Base-by-base conservation (phyloP, 2,329 filamentous ascomycete genomes). In the Periglandula ipomoeae region DNA sequence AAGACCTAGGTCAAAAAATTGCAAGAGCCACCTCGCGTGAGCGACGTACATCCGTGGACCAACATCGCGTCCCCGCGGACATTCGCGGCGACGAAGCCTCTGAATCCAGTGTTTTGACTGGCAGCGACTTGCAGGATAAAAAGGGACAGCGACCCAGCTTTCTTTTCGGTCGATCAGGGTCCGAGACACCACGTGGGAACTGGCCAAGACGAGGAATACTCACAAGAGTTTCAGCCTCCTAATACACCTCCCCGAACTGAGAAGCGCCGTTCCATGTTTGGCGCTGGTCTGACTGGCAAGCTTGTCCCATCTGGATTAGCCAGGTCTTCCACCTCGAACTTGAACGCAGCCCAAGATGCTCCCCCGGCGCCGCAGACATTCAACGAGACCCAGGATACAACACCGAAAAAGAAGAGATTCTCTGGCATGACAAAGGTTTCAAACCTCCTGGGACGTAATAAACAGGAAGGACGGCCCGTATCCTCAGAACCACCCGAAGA, bases 1-100 rank as follows among this genome's bases (percentile, higher is more conserved):
- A 75, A 53, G 73, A 75, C 15, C 64, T 77, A 46, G 70, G 74
- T 3, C 70, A 67, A 46, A 69, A 69, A 47, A 63, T 76, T 39
- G 59, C 61, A 15, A 62, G 65, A 5, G 58, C 58, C 6, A 62
- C 60, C 2, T 62, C 65, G 7, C 54, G 53, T 6, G 64, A 69
- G 19, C 62, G 63, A 20, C 62, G 57, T 19, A 54, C 55, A 32
- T 60, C 63, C 24, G 55, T 60, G 41, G 52, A 57, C 3, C 59
- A 59, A 7, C 47, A 47, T 13, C 53, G 23, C 2, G 44, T 40
- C 11, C 56, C 41, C 3, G 43, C 41, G 13, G 52, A 54, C 44
- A 53, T 62, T 6, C 62, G 58, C 17, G 61, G 63, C 15, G 70
- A 75, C 47, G 68, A 66, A 8, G 59, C 68, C 4, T 71, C 71